phyloP scores from a whole-genome alignment of 768 basidiomycete genomes.

The Roridomyces roridus region DNA sequence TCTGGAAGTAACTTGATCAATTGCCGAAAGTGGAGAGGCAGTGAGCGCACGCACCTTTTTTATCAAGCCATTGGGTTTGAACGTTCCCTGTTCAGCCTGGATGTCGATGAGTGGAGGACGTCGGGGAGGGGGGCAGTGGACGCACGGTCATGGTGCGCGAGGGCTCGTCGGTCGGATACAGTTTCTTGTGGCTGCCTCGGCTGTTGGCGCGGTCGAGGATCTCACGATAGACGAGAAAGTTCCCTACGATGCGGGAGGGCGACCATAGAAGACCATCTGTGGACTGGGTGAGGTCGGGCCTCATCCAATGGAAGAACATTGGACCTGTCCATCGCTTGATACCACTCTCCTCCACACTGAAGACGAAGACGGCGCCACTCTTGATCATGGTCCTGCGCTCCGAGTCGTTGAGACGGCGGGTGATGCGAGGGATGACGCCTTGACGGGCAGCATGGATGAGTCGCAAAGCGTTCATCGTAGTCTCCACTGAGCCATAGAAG shows the following conservation, averaged over 20 bases:
- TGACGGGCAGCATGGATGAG: slow-evolving; percentile 84
- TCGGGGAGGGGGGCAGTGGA: slow-evolving; percentile 49
- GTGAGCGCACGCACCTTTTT: slow-evolving; percentile 66
- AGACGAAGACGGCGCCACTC: slow-evolving; percentile 81
- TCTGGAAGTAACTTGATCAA: slow-evolving; percentile 49
- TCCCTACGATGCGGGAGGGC: slow-evolving; percentile 83
- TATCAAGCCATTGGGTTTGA: slow-evolving; percentile 76
- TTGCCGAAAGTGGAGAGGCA: slow-evolving; percentile 3
- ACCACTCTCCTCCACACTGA: slow-evolving; percentile 87
- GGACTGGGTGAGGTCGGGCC: slow-evolving; percentile 12
- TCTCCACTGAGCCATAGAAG: slow-evolving; percentile 82
- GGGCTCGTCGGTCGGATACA: slow-evolving; percentile 57
- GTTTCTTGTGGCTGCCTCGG: slow-evolving; percentile 55
- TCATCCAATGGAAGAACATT: slow-evolving; percentile 6
- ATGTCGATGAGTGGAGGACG: slow-evolving; percentile 38
- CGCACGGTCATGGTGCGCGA: slow-evolving; percentile 42
- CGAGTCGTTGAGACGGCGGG: slow-evolving; percentile 83
- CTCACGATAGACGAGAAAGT: slow-evolving; percentile 88
- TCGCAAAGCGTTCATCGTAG: slow-evolving; percentile 80
- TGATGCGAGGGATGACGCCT: slow-evolving; percentile 81
- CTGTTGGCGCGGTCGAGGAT: slow-evolving; percentile 72
- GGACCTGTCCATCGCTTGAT: slow-evolving; percentile 87
- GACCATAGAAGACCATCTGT: slow-evolving; percentile 77
- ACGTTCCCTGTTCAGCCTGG: slow-evolving; percentile 58
- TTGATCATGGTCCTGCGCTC: slow-evolving; percentile 72